Evolutionary conservation across 305 asterid species (phyloP), one percentile per base, ranked within the genome.

Genomic region (Stenogyne calaminthoides): DNA sequence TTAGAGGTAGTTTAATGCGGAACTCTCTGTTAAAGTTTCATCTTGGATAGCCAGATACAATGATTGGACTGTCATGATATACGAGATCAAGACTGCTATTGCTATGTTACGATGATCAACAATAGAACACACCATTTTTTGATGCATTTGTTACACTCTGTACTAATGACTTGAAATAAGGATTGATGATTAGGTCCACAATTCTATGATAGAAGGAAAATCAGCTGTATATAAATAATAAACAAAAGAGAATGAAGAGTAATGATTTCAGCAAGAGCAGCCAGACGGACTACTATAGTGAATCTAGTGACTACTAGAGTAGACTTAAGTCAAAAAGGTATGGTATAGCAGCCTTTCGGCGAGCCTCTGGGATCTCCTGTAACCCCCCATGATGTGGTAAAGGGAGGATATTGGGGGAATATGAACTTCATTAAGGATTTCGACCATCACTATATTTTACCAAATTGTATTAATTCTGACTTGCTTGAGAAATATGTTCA

Each of bases 11-110:
- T 25, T 57, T 27, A 14, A 20, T 12, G 49, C 11, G 0, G 20
- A 63, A 20, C 44, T 47, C 34, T 44, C 58, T 36, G 20, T 29
- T 27, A 56, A 61, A 6, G 51, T 52, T 15, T 25, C 16, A 15
- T 60, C 39, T 67, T 74, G 77, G 78, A 40, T 66, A 60, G 18
- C 52, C 29, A 11, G 69, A 40, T 27, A 34, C 60, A 46, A 3
- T 14, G 34, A 20, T 67, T 44, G 16, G 61, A 56, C 39, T 66
- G 5, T 67, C 37, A 19, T 32, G 19, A 27, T 58, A 19, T 40
- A 68, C 8, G 29, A 68, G 62, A 42, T 25, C 46, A 67, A 51
- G 42, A 22, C 57, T 65, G 61, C 47, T 47, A 29, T 55, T 44
- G 52, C 16, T 12, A 12, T 44, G 15, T 51, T 18, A 39, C 39